Evolutionary conservation across 371 early-diverging fungal species (phyloP), one percentile per base, ranked within the genome.

Genomic region (Circinella umbellata): DNA sequence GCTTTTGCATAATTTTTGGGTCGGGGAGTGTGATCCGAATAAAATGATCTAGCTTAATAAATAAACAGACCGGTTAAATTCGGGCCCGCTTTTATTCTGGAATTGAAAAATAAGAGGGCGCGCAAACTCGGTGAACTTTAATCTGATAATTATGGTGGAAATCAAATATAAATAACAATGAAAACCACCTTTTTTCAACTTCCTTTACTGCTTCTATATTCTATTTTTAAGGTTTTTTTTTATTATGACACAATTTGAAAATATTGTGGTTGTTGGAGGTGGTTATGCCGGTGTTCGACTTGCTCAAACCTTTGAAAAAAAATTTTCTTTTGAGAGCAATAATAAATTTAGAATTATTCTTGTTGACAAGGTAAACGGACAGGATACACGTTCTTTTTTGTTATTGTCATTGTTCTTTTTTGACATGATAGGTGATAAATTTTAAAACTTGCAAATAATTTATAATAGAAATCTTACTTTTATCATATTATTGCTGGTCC

Each of bases 251-350:
- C 27, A 17, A 8, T 10, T 20, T 37, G 48, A 70, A 38, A 72
- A 72, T 47, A 80, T 80, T 63, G 75, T 80, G n/a, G 71, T 80
- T 63, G 61, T 80, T 27, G 81, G 81, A 51, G 81, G 79, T 61
- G 79, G 81, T 3, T 81, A 75, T 69, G 81, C 79, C 34, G 81
- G 81, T 54, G 51, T 68, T 27, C 46, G n/a, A 4, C 17, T 63
- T 27, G 81, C 79, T n/a, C 48, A 47, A 49, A 70, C 37, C 2
- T 60, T 81, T 1, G 79, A 81, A 68, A 76, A 71, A 46, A 18
- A 39, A 5, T 35, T 75, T 5, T 17, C 63, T 0, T 27, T 2
- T 27, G 27, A 27, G 2, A 60, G 51, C 1, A 63, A 70, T 20
- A 35, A 61, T 48, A 39, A 69, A 5, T 70, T 71, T 57, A 75